These are phyloP conservation scores for Pleurotus sapidus DNA, from an alignment of 768 basidiomycete species.

Conservation along the genomic window DNA sequence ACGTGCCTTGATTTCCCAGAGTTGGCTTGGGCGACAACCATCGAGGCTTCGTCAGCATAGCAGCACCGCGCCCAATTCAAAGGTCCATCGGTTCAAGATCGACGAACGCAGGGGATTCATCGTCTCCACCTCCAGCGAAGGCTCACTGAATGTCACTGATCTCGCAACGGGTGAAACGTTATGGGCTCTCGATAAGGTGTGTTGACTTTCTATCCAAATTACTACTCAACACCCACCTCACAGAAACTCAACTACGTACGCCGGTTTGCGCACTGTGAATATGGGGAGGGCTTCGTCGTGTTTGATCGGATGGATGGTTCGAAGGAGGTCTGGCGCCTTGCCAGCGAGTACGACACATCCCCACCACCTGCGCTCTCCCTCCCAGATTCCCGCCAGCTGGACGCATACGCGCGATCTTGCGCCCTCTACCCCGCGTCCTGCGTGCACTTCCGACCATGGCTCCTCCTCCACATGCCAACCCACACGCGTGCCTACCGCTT, in stretches of 20 bases:
- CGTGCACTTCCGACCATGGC: slow-evolving; percentile 65
- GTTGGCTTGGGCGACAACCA: slow-evolving; percentile 54
- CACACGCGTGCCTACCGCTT: slow-evolving; percentile 58
- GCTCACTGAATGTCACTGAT: slow-evolving; percentile 60
- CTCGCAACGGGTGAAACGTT: slow-evolving; percentile 43
- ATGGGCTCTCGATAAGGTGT: slow-evolving; percentile 60
- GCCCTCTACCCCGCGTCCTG: slow-evolving; percentile 13
- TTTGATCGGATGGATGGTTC: slow-evolving; percentile 56
- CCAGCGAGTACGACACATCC: slow-evolving; percentile 25
- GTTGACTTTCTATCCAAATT: slow-evolving; percentile 10
- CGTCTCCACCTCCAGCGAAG: slow-evolving; percentile 51
- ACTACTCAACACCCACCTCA: too few relatives aligned
- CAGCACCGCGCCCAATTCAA: slow-evolving; percentile 18
- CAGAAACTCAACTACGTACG: slow-evolving; percentile 45
- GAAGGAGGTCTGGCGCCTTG: slow-evolving; percentile 73
- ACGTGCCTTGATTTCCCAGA: slow-evolving; percentile 40
- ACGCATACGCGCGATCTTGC: slow-evolving; percentile 8
- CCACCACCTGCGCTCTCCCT: slow-evolving; percentile 20
- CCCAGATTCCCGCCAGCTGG: slow-evolving; percentile 28
- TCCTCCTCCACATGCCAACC: slow-evolving; percentile 46
- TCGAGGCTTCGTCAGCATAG: slow-evolving; percentile 34
- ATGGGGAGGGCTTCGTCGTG: slow-evolving; percentile 65
- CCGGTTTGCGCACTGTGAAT: slow-evolving; percentile 68
- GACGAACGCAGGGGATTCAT: slow-evolving; percentile 61
- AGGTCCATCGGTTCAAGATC: slow-evolving; percentile 74